phyloP scores from a whole-genome alignment of 164 flowering plant genomes.

The grape (Vitis vinifera) region ASM3070453v1 NC_081820.1:24094001-24094500 shows the following conservation, averaged over 20 bases:
- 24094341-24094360: neutral
- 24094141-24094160: neutral
- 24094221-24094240: neutral
- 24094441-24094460: slow-evolving; percentile 73
- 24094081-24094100: slow-evolving; percentile 5
- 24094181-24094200: neutral
- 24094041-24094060: neutral
- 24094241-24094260: neutral
- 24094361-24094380: neutral
- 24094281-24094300: neutral
- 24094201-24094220: neutral
- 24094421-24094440: slow-evolving; percentile 79
- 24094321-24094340: neutral
- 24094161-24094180: neutral
- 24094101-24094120: neutral
- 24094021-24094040: neutral
- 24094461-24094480: slow-evolving; percentile 88
- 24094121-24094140: neutral
- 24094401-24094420: slow-evolving; percentile 53
- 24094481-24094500: slow-evolving; percentile 55
- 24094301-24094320: neutral
- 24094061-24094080: neutral
- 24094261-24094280: neutral
- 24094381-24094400: slow-evolving; percentile 53
- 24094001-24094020: neutral